A percentile compares a stretch with the other conserved stretches of the same genome.
Conservation (phyloP, 208 protist species). For the Crithidia bombi region DNA sequence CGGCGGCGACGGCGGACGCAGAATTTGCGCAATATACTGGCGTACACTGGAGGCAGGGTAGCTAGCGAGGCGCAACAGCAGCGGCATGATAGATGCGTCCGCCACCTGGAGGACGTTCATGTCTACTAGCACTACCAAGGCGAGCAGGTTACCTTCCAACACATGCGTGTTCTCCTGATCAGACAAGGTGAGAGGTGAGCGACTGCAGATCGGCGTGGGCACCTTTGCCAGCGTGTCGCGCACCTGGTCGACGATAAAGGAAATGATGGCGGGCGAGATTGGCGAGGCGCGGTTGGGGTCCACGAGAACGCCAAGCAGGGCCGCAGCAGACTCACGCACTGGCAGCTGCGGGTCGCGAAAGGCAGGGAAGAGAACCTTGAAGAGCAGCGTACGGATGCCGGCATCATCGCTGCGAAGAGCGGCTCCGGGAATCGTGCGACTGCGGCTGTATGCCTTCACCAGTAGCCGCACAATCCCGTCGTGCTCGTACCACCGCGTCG, state of each 20-base stretch:
- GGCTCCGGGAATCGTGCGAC: constrained; percentile 21
- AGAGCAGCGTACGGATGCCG: constrained; percentile 36
- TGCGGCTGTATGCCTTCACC: constrained; percentile 24
- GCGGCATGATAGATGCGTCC: constrained; percentile 20
- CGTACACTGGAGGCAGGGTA: constrained; percentile 78
- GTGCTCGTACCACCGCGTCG: constrained; percentile 35
- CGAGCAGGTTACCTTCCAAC: constrained; percentile 54
- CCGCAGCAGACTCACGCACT: constrained; percentile 58
- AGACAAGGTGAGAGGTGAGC: constrained; percentile 4
- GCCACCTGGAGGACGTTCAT: constrained; percentile 15
- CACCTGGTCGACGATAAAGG: constrained; percentile 38
- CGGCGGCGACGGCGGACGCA: constrained; percentile 48
- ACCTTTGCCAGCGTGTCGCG: constrained; percentile 30
- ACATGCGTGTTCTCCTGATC: constrained; percentile 39
- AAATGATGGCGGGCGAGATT: constrained; percentile 28
- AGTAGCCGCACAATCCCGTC: constrained; percentile 35
- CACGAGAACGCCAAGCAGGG: constrained; percentile 35
- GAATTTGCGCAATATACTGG: constrained; percentile 71
- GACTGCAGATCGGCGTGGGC: constrained; percentile 1
- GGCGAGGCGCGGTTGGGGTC: constrained; percentile 18
- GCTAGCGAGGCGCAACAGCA: constrained; percentile 56
- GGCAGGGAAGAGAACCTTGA: constrained; percentile 54
- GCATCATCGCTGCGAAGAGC: constrained; percentile 29
- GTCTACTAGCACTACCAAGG: constrained; percentile 35
- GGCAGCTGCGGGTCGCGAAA: constrained; percentile 62